Evolutionary conservation across 1,139 yeast genomes (phyloP).

Genomic region (Kluyveromyces marxianus): DNA sequence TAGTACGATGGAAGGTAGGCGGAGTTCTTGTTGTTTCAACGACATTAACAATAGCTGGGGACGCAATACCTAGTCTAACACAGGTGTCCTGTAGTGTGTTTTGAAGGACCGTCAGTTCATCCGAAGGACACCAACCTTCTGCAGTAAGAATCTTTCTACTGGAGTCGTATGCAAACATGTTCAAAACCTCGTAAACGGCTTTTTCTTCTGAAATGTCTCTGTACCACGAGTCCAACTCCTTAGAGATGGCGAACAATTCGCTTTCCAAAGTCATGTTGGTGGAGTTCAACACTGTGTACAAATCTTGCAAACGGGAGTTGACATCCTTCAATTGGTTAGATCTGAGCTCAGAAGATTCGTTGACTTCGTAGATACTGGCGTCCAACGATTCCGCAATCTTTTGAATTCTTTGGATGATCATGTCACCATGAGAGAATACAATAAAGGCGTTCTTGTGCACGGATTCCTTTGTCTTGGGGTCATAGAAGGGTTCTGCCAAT

Average conservation of each 20-base stretch:
- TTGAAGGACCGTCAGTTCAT: conserved; percentile 42
- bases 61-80: conserved; percentile 38
- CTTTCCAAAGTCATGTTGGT: conserved; percentile 65
- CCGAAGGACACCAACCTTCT: conserved; percentile 92
- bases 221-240: conserved; percentile 63
- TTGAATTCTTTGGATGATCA: conserved; percentile 57
- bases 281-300: conserved; percentile 61
- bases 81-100: conserved; percentile 53
- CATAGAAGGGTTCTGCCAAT: conserved; percentile 50
- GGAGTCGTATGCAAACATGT: conserved; percentile 57
- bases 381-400: conserved; percentile 79
- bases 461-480: conserved; percentile 40
- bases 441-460: conserved; percentile 70
- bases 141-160: conserved; percentile 85
- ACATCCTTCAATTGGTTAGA: conserved; percentile 50
- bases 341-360: conserved; percentile 51
- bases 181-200: conserved; percentile 59
- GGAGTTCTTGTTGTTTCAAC: conserved; percentile 77
- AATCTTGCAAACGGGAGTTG: conserved; percentile 51
- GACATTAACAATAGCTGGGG: conserved; percentile 72
- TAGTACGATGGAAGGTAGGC: conserved; percentile 87
- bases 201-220: conserved; percentile 63
- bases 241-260: conserved; percentile 70
- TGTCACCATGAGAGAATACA: conserved; percentile 81
- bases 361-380: conserved; percentile 65